Evolutionary conservation across 495 filamentous ascomycete genomes (phyloP).

Genomic region (Podospora pseudoanserina): DNA sequence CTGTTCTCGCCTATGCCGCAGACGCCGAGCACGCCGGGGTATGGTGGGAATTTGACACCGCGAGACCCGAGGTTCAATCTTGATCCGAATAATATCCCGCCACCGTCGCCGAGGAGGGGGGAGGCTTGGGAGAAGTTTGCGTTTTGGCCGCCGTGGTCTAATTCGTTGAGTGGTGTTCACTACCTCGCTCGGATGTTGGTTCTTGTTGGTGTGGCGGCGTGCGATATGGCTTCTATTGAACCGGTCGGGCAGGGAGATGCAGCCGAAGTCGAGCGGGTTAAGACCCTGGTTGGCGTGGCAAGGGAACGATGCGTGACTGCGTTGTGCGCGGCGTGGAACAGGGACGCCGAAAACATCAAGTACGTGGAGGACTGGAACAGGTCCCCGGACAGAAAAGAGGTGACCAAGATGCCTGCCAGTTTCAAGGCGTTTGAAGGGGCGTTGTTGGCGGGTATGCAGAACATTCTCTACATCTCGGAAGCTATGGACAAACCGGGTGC

Average conservation of each 20-base stretch:
- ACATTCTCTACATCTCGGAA: slow-evolving; percentile 87
- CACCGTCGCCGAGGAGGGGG: slow-evolving; percentile 69
- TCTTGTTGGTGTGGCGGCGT: slow-evolving; percentile 76
- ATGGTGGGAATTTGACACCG: slow-evolving; percentile 43
- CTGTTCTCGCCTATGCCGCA: slow-evolving; percentile 74
- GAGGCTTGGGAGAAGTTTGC: slow-evolving; percentile 91
- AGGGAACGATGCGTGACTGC: slow-evolving; percentile 80
- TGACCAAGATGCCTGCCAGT: slow-evolving; percentile 83
- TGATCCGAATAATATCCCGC: slow-evolving; percentile 69
- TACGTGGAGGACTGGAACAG: slow-evolving; percentile 89
- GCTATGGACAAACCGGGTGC: slow-evolving; percentile 64
- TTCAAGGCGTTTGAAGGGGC: slow-evolving; percentile 77
- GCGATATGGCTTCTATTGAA: slow-evolving; percentile 74
- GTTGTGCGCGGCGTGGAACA: slow-evolving; percentile 79
- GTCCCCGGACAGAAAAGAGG: slow-evolving; percentile 68
- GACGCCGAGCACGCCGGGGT: slow-evolving; percentile 64
- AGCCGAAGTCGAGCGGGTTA: slow-evolving; percentile 61
- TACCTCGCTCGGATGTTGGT: slow-evolving; percentile 78
- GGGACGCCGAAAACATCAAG: slow-evolving; percentile 84
- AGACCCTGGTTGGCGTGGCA: slow-evolving; percentile 65
- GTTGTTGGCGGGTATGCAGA: slow-evolving; percentile 80
- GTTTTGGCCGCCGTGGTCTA: slow-evolving; percentile 92
- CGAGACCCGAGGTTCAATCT: slow-evolving; percentile 73
- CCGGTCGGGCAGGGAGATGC: slow-evolving; percentile 57
- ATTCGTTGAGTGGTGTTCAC: slow-evolving; percentile 80